phyloP scores from a whole-genome alignment of 106 monocot species.

The Chionographis japonica region DNA sequence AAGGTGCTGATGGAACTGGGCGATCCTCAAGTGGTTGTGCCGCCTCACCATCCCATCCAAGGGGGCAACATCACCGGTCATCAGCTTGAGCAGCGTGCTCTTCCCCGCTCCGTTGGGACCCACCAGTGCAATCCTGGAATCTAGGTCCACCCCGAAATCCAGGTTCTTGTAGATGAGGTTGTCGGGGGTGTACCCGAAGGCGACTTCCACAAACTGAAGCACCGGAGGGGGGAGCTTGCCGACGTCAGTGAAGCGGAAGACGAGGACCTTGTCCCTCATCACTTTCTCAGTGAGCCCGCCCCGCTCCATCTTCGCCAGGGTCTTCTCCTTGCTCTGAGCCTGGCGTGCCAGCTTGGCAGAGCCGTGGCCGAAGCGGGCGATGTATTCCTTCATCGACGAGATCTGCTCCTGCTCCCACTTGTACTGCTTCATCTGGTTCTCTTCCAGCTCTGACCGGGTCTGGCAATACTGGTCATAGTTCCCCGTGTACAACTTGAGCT shows the following conservation, averaged over 20 bases:
- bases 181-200: slow-evolving; percentile 87
- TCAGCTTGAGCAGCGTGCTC: slow-evolving; percentile 93
- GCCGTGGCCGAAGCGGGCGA: slow-evolving; percentile 96
- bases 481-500: slow-evolving; percentile 78
- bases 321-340: slow-evolving; percentile 98
- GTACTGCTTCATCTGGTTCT: slow-evolving; percentile 99
- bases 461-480: slow-evolving; percentile 94
- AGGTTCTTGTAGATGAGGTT: slow-evolving; percentile 83
- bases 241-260: slow-evolving; percentile 87
- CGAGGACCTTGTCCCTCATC: slow-evolving; percentile 59
- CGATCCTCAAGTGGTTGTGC: slow-evolving; percentile 91
- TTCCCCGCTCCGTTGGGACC: slow-evolving; percentile 99
- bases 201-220: slow-evolving; percentile 88
- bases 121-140: slow-evolving; percentile 88
- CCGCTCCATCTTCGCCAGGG: slow-evolving; percentile 97
- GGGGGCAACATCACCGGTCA: slow-evolving; percentile 87
- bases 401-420: slow-evolving; percentile 99
- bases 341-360: slow-evolving; percentile 97
- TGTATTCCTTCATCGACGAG: slow-evolving; percentile 90
- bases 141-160: slow-evolving; percentile 94
- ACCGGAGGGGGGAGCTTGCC: slow-evolving; percentile 96
- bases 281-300: slow-evolving; percentile 94
- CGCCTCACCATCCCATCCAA: slow-evolving; percentile 94
- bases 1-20: slow-evolving; percentile 94
- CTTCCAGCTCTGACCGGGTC: slow-evolving; percentile 85